These are phyloP conservation scores for Monilinia vaccinii-corymbosi DNA, from an alignment of 2,329 filamentous ascomycete species.

Conservation along the genomic window DNA sequence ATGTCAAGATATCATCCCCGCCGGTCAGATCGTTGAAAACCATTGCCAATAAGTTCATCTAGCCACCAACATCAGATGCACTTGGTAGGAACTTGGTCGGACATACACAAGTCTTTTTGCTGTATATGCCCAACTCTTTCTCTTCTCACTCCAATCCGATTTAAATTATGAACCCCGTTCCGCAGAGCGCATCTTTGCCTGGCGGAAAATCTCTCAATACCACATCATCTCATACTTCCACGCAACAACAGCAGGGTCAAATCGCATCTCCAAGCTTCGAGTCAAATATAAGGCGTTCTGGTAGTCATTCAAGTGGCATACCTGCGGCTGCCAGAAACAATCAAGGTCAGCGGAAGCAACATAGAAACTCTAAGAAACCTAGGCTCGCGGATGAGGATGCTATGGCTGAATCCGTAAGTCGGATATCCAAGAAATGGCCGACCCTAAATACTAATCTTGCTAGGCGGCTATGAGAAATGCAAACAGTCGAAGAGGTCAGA, in stretches of 20 bases:
- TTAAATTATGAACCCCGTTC: constrained; percentile 27
- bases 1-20: background rate
- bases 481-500: constrained; percentile 77
- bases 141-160: constrained; percentile 1
- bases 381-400: constrained; percentile 73
- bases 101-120: background rate
- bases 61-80: background rate
- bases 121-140: background rate
- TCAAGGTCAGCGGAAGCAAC: constrained; percentile 70
- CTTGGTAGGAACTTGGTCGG: background rate
- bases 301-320: constrained; percentile 15
- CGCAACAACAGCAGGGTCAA: constrained; percentile 25
- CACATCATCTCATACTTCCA: constrained; percentile 24
- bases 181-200: constrained; percentile 22
- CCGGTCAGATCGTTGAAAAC: background rate
- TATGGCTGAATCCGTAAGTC: constrained; percentile 66
- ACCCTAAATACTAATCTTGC: constrained; percentile 10
- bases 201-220: constrained; percentile 28
- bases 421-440: background rate
- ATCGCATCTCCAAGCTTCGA: constrained; percentile 25
- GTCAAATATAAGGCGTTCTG: constrained; percentile 22
- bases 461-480: constrained; percentile 47
- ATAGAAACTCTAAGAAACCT: constrained; percentile 72
- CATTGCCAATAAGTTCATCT: too few species aligned
- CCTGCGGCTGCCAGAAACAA: constrained; percentile 56